Percentiles rank a stretch among this genome's conserved stretches.
These are phyloP conservation scores for Chalciporus chontae DNA, from an alignment of 768 basidiomycete genomes.

Conservation along the genomic window DNA sequence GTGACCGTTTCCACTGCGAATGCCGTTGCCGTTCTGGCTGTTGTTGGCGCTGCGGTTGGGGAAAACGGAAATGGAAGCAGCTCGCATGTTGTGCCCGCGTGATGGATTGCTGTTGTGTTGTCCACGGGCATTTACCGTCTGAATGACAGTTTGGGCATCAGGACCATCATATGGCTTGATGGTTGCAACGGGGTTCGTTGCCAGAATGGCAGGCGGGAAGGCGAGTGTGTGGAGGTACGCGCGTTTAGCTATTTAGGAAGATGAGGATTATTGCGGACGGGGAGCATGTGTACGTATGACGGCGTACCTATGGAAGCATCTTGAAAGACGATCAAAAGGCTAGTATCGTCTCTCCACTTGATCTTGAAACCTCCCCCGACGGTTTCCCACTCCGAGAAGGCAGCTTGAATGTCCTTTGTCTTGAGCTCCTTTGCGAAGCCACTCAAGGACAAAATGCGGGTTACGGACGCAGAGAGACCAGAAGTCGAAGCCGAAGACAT, in stretches of 20 bases:
- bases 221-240: constrained; percentile 84
- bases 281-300: not conserved
- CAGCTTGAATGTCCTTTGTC: constrained; percentile 91
- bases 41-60: constrained; percentile 47
- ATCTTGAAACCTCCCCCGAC: constrained; percentile 94
- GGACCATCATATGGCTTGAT: constrained; percentile 94
- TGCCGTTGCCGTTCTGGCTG: constrained; percentile 31
- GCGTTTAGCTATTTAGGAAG: constrained; percentile 22
- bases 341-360: constrained; percentile 98
- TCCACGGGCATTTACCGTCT: constrained; percentile 74
- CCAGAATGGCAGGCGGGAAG: constrained; percentile 68
- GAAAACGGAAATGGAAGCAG: constrained; percentile 63
- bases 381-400: constrained; percentile 87
- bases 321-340: constrained; percentile 89
- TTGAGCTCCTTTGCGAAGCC: constrained; percentile 95
- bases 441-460: constrained; percentile 88
- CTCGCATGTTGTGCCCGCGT: constrained; percentile 69
- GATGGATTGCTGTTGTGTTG: constrained; percentile 58
- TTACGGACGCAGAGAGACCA: constrained; percentile 90
- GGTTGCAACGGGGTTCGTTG: constrained; percentile 48
- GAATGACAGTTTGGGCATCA: constrained; percentile 85
- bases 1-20: constrained; percentile 33
- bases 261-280: constrained; percentile 1
- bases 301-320: constrained; percentile 86
- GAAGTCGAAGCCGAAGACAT: constrained; percentile 70